Conservation (phyloP, 305 asterid species). For the Solanum hybrid region DNA sequence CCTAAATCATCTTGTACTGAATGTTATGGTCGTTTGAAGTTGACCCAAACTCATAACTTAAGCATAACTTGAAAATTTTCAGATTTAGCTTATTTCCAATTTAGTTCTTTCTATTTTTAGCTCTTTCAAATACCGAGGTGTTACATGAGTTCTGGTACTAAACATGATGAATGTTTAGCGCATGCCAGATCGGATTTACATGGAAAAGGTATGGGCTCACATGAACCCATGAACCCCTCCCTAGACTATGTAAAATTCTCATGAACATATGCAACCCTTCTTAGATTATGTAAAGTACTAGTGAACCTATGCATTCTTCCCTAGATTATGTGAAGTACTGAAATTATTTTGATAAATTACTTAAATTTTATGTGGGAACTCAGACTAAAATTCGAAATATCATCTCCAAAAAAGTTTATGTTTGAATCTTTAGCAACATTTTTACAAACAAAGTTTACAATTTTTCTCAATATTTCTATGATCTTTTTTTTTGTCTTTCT, state of each 20-base stretch:
- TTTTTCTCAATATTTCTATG: neutral
- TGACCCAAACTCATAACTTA: no score
- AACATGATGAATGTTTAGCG: neutral
- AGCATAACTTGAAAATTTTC: no score
- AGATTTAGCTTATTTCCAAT: no score
- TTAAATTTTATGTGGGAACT: neutral
- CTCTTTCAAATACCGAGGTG: no score
- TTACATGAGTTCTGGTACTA: neutral
- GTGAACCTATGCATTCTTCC: neutral
- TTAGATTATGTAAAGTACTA: neutral
- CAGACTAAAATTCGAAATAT: neutral
- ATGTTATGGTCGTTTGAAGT: no score
- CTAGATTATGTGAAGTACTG: neutral
- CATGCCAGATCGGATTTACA: neutral
- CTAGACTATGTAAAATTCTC: neutral
- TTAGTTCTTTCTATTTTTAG: no score
- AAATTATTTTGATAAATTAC: neutral
- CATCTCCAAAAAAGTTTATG: neutral
- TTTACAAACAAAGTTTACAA: neutral
- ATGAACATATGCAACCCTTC: neutral
- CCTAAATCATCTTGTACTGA: no score
- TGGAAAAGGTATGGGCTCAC: neutral
- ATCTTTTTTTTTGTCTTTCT: no score
- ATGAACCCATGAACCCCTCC: neutral
- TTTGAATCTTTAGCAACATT: neutral